A percentile compares a stretch with the other conserved stretches of the same genome.
These are phyloP conservation scores for Drechslerella coelobrocha DNA, from an alignment of 2,329 filamentous ascomycete species.

Conservation along the genomic window DNA sequence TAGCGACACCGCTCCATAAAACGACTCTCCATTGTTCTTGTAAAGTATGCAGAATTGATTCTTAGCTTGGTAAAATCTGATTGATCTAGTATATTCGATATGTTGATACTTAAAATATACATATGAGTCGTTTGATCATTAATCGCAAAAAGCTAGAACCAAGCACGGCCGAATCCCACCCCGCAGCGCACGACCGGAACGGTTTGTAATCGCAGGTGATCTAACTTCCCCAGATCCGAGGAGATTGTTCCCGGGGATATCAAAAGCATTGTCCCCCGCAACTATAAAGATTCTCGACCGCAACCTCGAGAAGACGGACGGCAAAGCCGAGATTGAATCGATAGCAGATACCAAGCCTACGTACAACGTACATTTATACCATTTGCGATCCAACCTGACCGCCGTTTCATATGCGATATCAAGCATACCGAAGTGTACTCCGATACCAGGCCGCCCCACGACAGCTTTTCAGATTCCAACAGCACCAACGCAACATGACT, in stretches of 20 bases:
- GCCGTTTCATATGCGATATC: conserved; percentile 28
- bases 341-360: too few relatives aligned
- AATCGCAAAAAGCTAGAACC: not conserved
- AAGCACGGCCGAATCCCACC: too few relatives aligned
- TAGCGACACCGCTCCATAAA: not conserved
- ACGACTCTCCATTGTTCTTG: not conserved
- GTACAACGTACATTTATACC: too few relatives aligned
- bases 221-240: conserved; percentile 49
- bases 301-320: too few relatives aligned
- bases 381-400: too few relatives aligned
- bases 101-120: too few relatives aligned
- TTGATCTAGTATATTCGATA: not conserved
- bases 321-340: too few relatives aligned
- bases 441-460: conserved; percentile 12
- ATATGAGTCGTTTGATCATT: too few relatives aligned
- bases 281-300: not conserved
- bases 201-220: conserved; percentile 2
- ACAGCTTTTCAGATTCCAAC: conserved; percentile 39
- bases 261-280: not conserved
- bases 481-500: conserved; percentile 46
- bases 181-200: conserved; percentile 26
- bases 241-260: not conserved
- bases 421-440: conserved; percentile 28
- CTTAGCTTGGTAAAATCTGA: not conserved
- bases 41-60: not conserved